Conservation (phyloP, 2,329 filamentous ascomycete genomes). For the Alternaria arborescens region DNA sequence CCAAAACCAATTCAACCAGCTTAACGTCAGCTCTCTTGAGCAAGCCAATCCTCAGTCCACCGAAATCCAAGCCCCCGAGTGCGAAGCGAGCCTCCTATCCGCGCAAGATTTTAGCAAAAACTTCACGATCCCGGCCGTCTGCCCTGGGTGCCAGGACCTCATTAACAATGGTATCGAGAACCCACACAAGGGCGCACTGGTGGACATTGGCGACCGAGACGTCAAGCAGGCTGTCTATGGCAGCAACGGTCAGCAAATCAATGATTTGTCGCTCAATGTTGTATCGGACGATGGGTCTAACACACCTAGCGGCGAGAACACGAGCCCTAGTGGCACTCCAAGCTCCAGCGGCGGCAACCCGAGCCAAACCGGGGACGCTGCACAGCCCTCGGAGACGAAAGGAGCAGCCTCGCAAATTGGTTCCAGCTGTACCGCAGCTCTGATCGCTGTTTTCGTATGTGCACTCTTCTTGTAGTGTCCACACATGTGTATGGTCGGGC, state of each 20-base stretch:
- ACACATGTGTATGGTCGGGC: neutral
- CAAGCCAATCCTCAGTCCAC: conserved; percentile 66
- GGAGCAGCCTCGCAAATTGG: conserved; percentile 18
- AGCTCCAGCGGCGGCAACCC: neutral
- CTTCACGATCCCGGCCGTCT: conserved; percentile 77
- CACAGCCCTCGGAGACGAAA: conserved; percentile 27
- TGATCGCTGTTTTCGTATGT: conserved; percentile 7
- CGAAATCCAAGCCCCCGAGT: conserved; percentile 67
- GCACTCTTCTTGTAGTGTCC: conserved; percentile 7
- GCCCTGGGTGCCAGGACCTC: conserved; percentile 74
- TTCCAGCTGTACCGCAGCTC: conserved; percentile 1
- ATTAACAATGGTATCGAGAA: conserved; percentile 78
- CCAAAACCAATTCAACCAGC: conserved; percentile 74
- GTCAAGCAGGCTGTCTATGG: conserved; percentile 67
- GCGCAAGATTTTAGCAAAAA: conserved; percentile 73
- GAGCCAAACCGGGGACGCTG: conserved; percentile 19
- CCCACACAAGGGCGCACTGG: conserved; percentile 65
- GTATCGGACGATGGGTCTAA: conserved; percentile 64
- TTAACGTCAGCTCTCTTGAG: conserved; percentile 76
- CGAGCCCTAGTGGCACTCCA: conserved; percentile 24
- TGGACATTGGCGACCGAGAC: conserved; percentile 64
- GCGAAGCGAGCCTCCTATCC: conserved; percentile 72
- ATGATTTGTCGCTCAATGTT: conserved; percentile 67
- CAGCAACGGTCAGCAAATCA: conserved; percentile 65
- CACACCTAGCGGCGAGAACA: conserved; percentile 57